These are phyloP conservation scores for Pythium graminicola DNA, from an alignment of 352 stramenopile species.

Conservation along the genomic window DNA sequence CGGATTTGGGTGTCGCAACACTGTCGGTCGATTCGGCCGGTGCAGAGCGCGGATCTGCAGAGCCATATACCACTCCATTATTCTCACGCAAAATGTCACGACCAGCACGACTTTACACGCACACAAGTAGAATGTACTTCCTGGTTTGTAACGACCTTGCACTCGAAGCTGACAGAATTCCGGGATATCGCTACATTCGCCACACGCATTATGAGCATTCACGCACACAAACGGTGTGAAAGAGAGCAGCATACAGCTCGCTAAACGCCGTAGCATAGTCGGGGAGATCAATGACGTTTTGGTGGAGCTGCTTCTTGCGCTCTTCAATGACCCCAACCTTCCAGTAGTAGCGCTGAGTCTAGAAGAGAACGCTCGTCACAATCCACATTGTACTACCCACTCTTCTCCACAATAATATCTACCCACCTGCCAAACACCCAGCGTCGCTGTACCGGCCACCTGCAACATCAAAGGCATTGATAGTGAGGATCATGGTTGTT, in stretches of 20 bases:
- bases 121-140: constrained; percentile 79
- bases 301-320: constrained; percentile 66
- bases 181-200: constrained; percentile 57
- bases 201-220: not conserved
- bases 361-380: constrained; percentile 1
- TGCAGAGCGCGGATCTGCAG: constrained; percentile 60
- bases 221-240: not conserved
- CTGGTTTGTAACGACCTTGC: constrained; percentile 57
- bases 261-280: constrained; percentile 48
- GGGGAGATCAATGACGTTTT: constrained; percentile 54
- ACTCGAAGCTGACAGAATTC: constrained; percentile 73
- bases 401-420: not conserved
- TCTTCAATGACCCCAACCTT: constrained; percentile 85
- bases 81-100: not conserved
- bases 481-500: not conserved
- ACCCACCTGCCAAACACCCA: constrained; percentile 75
- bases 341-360: constrained; percentile 86
- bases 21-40: constrained; percentile 70
- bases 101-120: constrained; percentile 5
- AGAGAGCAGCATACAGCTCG: constrained; percentile 34
- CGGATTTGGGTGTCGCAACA: constrained; percentile 71
- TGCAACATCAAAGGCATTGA: constrained; percentile 15
- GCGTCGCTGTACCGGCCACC: constrained; percentile 61
- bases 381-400: not conserved
- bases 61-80: not conserved